phyloP scores from a whole-genome alignment of 108 stramenopile species.

The Skeletonema menzelii region DNA sequence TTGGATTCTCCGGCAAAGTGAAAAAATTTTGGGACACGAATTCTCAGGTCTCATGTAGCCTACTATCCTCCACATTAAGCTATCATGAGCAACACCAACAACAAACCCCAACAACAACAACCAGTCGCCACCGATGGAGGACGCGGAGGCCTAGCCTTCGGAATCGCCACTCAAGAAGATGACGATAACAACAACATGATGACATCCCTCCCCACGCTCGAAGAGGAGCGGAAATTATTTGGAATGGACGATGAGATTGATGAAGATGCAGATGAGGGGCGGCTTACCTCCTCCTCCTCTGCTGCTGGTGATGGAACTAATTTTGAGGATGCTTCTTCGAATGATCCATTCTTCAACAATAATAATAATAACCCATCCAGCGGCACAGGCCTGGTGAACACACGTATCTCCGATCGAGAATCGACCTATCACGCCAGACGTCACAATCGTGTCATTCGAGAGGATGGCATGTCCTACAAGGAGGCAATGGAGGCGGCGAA shows the following conservation, averaged over 20 bases:
- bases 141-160: slow-evolving; percentile 60
- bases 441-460: slow-evolving; percentile 71
- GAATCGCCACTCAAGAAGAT: slow-evolving; percentile 42
- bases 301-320: background rate
- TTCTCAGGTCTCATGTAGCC: no score
- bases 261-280: slow-evolving; percentile 49
- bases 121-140: slow-evolving; percentile 28
- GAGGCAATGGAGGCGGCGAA: slow-evolving; percentile 86
- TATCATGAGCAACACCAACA: background rate
- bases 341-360: slow-evolving; percentile 8
- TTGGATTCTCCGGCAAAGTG: no score
- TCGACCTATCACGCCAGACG: slow-evolving; percentile 87
- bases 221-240: slow-evolving; percentile 47
- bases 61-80: no score
- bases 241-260: slow-evolving; percentile 25
- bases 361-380: background rate
- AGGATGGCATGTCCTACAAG: slow-evolving; percentile 81
- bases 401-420: slow-evolving; percentile 85
- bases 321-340: slow-evolving; percentile 1
- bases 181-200: slow-evolving; percentile 38
- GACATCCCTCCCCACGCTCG: slow-evolving; percentile 43
- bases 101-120: background rate
- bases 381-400: slow-evolving; percentile 66
- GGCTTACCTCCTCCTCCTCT: background rate
- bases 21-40: no score